Evolutionary conservation across 352 stramenopile genomes (phyloP).

Genomic region (Globisporangium acanthophoron): DNA sequence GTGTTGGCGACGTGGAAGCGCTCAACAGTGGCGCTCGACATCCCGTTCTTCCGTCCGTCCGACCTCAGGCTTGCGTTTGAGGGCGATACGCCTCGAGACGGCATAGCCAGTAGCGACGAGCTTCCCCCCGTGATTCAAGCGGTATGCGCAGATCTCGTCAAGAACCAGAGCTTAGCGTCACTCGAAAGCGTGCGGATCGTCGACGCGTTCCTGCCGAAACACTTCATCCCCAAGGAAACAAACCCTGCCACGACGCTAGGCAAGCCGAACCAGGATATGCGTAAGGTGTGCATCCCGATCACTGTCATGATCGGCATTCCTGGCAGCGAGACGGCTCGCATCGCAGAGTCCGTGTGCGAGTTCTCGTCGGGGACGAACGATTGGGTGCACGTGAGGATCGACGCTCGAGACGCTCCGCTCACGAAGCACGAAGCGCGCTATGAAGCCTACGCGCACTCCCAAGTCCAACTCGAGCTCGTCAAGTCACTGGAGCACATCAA

Average conservation of each 20-base stretch:
- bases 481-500: slow-evolving; percentile 17
- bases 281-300: slow-evolving; percentile 38
- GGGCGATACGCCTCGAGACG: slow-evolving; percentile 34
- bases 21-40: slow-evolving; percentile 28
- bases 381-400: slow-evolving; percentile 36
- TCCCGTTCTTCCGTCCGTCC: slow-evolving; percentile 51
- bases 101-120: slow-evolving; percentile 9
- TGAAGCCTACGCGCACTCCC: slow-evolving; percentile 19
- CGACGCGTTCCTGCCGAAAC: slow-evolving; percentile 39
- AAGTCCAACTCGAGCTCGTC: slow-evolving; percentile 22
- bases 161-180: slow-evolving; percentile 15
- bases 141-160: slow-evolving; percentile 23
- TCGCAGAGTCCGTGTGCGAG: slow-evolving; percentile 37
- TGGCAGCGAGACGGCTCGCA: slow-evolving; percentile 36
- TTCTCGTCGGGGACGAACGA: slow-evolving; percentile 38
- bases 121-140: slow-evolving; percentile 9
- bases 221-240: slow-evolving; percentile 57
- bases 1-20: slow-evolving; percentile 54
- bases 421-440: slow-evolving; percentile 6
- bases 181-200: slow-evolving; percentile 18
- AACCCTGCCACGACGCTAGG: slow-evolving; percentile 28
- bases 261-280: slow-evolving; percentile 26
- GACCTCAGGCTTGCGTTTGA: slow-evolving; percentile 34
- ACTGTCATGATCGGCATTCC: slow-evolving; percentile 60
- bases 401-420: slow-evolving; percentile 24